Evolutionary conservation across 495 filamentous ascomycete species (phyloP).

Genomic region (Talaromyces trachyspermus): DNA sequence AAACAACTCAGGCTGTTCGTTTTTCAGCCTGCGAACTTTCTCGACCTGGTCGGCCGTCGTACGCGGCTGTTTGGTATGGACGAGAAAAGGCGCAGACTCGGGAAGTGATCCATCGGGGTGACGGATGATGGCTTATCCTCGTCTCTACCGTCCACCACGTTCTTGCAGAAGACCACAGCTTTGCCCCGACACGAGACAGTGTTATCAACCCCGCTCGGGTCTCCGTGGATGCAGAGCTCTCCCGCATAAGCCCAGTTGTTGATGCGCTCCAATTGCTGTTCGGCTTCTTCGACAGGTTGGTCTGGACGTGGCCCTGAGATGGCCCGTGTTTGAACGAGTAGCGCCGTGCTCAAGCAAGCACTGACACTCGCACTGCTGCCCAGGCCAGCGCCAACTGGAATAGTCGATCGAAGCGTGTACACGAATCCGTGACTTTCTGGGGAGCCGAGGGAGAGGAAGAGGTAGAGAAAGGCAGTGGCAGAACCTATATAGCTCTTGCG

Average conservation of each 20-base stretch:
- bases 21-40: conserved; percentile 69
- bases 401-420: conserved; percentile 88
- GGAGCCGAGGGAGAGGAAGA: conserved; percentile 81
- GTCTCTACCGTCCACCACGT: too few relatives aligned
- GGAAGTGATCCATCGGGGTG: conserved; percentile 74
- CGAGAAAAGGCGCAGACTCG: conserved; percentile 79
- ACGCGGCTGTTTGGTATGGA: conserved; percentile 77
- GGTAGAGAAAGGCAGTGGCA: conserved; percentile 81
- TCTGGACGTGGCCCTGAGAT: conserved; percentile 84
- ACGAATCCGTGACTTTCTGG: conserved; percentile 68
- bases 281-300: conserved; percentile 73
- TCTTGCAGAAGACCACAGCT: conserved; percentile 83
- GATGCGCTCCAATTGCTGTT: conserved; percentile 81
- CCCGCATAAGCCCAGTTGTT: conserved; percentile 97
- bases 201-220: conserved; percentile 94
- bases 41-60: conserved; percentile 78
- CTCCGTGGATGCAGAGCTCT: conserved; percentile 94
- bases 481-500: conserved; percentile 75
- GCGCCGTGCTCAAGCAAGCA: conserved; percentile 80
- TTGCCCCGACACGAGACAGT: conserved; percentile 91
- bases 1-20: conserved; percentile 62
- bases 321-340: conserved; percentile 81
- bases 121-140: conserved; percentile 71
- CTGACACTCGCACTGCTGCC: conserved; percentile 89
- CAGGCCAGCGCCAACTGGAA: conserved; percentile 86